These are phyloP conservation scores for Lasiodiplodia hormozganensis DNA, from an alignment of 2,329 filamentous ascomycete genomes.

Conservation along the genomic window DNA sequence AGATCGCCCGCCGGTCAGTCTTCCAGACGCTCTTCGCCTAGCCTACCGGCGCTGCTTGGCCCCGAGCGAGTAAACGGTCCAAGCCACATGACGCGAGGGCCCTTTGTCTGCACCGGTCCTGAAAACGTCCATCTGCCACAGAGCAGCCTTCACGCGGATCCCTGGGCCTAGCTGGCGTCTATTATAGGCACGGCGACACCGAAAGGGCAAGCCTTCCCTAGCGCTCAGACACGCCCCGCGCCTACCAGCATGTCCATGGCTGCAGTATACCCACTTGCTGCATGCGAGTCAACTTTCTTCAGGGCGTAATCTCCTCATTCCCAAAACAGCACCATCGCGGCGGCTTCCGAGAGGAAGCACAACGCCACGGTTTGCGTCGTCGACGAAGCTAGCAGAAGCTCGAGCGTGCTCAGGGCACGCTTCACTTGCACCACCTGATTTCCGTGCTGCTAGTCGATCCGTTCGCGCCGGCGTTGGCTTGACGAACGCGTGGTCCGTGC, in stretches of 20 bases:
- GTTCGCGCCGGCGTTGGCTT: background rate
- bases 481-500: slow-evolving; percentile 28
- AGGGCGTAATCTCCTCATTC: slow-evolving; percentile 18
- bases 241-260: slow-evolving; percentile 22
- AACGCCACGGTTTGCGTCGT: slow-evolving; percentile 16
- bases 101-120: slow-evolving; percentile 23
- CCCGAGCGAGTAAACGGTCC: slow-evolving; percentile 25
- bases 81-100: slow-evolving; percentile 17
- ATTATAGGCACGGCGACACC: slow-evolving; percentile 28
- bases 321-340: background rate
- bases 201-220: slow-evolving; percentile 15
- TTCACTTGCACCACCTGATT: slow-evolving; percentile 15
- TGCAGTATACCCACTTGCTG: slow-evolving; percentile 10
- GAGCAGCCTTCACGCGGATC: slow-evolving; percentile 18
- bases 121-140: slow-evolving; percentile 27
- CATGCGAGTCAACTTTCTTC: slow-evolving; percentile 23
- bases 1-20: slow-evolving; percentile 10
- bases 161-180: slow-evolving; percentile 21
- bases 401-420: slow-evolving; percentile 20
- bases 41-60: slow-evolving; percentile 4
- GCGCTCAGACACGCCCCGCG: slow-evolving; percentile 20
- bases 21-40: slow-evolving; percentile 24
- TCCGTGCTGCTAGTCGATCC: slow-evolving; percentile 15
- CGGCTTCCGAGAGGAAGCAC: slow-evolving; percentile 5
- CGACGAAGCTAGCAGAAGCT: slow-evolving; percentile 14